Percentiles rank a stretch among this genome's conserved stretches.
These are phyloP conservation scores for Ogataea zsoltii DNA, from an alignment of 805 yeast genomes.

Conservation along the genomic window DNA sequence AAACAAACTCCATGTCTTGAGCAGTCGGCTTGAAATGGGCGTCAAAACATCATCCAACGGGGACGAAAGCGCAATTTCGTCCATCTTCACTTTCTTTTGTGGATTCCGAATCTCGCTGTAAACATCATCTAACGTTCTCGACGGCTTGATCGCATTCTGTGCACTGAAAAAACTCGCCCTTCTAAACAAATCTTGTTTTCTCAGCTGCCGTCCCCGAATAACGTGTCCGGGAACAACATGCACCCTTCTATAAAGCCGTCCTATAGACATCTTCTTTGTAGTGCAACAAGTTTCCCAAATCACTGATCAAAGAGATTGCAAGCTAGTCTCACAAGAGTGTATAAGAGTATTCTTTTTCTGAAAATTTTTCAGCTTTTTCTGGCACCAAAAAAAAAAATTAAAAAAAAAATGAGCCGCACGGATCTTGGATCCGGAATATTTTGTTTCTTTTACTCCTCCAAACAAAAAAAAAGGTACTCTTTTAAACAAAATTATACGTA, in stretches of 20 bases:
- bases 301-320: background rate
- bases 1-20: constrained; percentile 60
- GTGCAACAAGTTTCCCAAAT: background rate
- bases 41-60: constrained; percentile 31
- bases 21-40: constrained; percentile 24
- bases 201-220: background rate
- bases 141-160: constrained; percentile 5
- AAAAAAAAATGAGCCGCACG: constrained; percentile 5
- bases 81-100: constrained; percentile 1
- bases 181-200: constrained; percentile 8
- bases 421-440: background rate
- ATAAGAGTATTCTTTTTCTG: background rate
- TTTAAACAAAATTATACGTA: background rate
- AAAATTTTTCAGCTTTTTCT: background rate
- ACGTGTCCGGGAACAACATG: background rate
- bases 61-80: constrained; percentile 20
- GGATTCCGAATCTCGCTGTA: constrained; percentile 11
- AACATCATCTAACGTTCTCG: constrained; percentile 16
- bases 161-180: constrained; percentile 14
- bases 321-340: too few relatives aligned
- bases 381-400: constrained; percentile 1
- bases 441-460: background rate
- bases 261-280: constrained; percentile 5
- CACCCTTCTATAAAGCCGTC: constrained; percentile 5
- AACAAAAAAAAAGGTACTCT: too few relatives aligned